Evolutionary conservation across 768 basidiomycete species (phyloP).

Genomic region (Albatrellus ellisii): DNA sequence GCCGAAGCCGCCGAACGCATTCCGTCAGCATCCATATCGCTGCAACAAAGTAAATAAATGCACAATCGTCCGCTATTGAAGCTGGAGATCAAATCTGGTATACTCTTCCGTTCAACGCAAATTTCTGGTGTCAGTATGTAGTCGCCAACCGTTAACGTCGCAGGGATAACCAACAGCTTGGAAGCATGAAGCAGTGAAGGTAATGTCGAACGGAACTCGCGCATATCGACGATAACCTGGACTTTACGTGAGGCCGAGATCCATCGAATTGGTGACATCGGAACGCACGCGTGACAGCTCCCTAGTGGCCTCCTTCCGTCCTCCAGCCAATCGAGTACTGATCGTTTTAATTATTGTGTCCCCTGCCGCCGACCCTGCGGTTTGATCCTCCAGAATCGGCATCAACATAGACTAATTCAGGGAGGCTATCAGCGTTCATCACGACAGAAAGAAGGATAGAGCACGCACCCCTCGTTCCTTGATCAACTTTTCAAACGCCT

Average conservation of each 20-base stretch:
- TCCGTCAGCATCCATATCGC: not conserved
- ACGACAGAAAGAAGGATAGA: constrained; percentile 7
- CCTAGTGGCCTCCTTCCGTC: constrained; percentile 48
- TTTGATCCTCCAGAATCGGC: constrained; percentile 56
- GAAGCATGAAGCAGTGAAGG: constrained; percentile 85
- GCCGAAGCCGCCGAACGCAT: not conserved
- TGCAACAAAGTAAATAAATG: constrained; percentile 21
- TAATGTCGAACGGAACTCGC: constrained; percentile 89
- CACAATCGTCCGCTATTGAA: constrained; percentile 91
- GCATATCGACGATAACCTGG: constrained; percentile 92
- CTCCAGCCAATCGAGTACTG: constrained; percentile 78
- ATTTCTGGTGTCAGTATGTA: constrained; percentile 94
- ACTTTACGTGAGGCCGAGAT: not conserved
- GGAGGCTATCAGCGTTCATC: too few relatives aligned
- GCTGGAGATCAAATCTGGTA: constrained; percentile 84
- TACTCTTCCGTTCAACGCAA: constrained; percentile 91
- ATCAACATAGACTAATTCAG: constrained; percentile 73
- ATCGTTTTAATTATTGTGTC: constrained; percentile 70
- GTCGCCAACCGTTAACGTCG: constrained; percentile 89
- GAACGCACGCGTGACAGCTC: constrained; percentile 49
- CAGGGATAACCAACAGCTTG: constrained; percentile 69
- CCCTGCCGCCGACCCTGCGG: constrained; percentile 21
- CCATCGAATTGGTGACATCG: not conserved
- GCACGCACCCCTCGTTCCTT: constrained; percentile 73
- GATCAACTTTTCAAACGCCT: constrained; percentile 86